These are phyloP conservation scores for Colletotrichum spaethianum DNA, from an alignment of 2,329 filamentous ascomycete species.

Conservation along the genomic window DNA sequence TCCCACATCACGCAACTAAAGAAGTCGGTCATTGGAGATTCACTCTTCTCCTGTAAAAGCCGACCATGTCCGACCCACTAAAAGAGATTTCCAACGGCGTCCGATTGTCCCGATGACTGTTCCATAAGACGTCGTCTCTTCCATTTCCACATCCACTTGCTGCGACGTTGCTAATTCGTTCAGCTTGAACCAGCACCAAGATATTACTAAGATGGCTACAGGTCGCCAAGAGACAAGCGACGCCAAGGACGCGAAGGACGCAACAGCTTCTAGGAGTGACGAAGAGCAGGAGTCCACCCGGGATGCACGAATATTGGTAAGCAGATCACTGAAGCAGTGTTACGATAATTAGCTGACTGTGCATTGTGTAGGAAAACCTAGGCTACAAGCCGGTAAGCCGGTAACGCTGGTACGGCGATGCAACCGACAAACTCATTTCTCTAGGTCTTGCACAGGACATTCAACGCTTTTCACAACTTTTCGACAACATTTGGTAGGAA, in stretches of 20 bases:
- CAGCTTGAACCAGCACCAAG: slow-evolving; percentile 14
- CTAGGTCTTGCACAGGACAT: slow-evolving; percentile 70
- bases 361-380: slow-evolving; percentile 18
- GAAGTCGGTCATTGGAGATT: background rate
- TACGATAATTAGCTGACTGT: background rate
- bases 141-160: background rate
- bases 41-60: background rate
- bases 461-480: slow-evolving; percentile 71
- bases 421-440: background rate
- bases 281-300: background rate
- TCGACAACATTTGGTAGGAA: slow-evolving; percentile 69
- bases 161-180: slow-evolving; percentile 14
- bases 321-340: background rate
- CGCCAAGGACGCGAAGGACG: slow-evolving; percentile 8
- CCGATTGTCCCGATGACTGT: background rate
- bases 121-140: background rate
- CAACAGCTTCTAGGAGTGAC: background rate
- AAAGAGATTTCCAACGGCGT: slow-evolving; percentile 2
- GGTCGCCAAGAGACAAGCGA: background rate
- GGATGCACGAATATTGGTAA: slow-evolving; percentile 8
- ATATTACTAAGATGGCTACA: background rate
- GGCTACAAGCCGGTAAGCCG: slow-evolving; percentile 33
- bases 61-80: slow-evolving; percentile 11
- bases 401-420: background rate
- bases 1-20: slow-evolving; percentile 3